Evolutionary conservation across 2,329 filamentous ascomycete species (phyloP).

Genomic region (Claviceps digitariae): DNA sequence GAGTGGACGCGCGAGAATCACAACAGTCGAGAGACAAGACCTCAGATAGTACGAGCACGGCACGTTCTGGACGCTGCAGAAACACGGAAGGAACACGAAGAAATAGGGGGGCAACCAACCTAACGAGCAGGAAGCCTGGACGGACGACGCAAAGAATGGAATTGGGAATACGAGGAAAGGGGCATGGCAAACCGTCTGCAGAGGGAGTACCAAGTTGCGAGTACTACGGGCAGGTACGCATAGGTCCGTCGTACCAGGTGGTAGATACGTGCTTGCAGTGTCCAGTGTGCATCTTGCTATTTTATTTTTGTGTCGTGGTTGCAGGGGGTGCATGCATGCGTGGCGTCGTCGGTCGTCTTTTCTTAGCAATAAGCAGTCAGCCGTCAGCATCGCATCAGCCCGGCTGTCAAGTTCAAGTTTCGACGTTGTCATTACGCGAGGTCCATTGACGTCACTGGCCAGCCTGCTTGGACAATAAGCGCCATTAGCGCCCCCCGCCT

Average conservation of each 20-base stretch:
- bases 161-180: not conserved
- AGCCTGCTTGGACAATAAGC: not conserved
- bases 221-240: no score
- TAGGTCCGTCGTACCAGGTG: no score
- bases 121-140: not conserved
- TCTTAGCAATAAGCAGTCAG: not conserved
- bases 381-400: not conserved
- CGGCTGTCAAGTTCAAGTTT: no score
- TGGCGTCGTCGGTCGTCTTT: not conserved
- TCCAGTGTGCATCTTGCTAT: not conserved
- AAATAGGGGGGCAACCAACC: not conserved
- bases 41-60: no score
- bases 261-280: no score
- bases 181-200: not conserved
- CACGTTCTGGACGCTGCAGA: no score
- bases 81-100: no score
- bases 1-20: not conserved
- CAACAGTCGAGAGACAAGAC: not conserved
- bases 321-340: not conserved
- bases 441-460: not conserved
- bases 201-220: not conserved
- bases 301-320: no score
- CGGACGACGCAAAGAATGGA: not conserved
- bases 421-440: no score
- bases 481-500: not conserved